Evolutionary conservation across 176 grass and related monocot species (phyloP).

Genomic region (Melocanna baccifera): DNA sequence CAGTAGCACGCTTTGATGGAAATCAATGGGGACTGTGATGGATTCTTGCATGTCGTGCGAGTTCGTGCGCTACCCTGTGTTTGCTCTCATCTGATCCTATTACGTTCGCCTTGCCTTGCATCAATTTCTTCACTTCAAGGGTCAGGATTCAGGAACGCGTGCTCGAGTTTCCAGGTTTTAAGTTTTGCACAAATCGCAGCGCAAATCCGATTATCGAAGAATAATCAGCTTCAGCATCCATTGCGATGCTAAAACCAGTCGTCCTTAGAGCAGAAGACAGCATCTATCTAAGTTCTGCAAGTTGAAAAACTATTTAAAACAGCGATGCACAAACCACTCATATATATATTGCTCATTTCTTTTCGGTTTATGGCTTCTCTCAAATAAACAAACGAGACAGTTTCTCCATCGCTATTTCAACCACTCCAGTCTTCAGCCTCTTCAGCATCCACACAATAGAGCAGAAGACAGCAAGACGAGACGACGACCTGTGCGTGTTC

Average conservation of each 20-base stretch:
- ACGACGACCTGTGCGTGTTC: neutral
- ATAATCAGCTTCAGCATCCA: too few relatives aligned
- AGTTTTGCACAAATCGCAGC: too few relatives aligned
- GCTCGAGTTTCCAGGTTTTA: too few relatives aligned
- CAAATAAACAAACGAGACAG: too few relatives aligned
- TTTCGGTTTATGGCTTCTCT: too few relatives aligned
- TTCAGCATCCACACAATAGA: neutral
- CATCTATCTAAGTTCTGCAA: neutral
- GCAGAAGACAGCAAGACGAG: neutral
- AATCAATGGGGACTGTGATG: too few relatives aligned
- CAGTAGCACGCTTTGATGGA: neutral
- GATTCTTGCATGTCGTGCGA: neutral
- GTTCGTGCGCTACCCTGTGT: neutral
- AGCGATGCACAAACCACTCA: neutral
- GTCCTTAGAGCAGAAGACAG: too few relatives aligned
- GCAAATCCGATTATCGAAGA: too few relatives aligned
- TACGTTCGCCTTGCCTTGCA: too few relatives aligned
- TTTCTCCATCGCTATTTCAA: neutral
- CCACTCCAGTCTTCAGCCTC: neutral
- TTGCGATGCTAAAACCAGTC: neutral
- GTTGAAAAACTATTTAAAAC: neutral
- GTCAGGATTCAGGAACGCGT: too few relatives aligned
- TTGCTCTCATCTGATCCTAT: neutral
- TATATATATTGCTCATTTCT: neutral
- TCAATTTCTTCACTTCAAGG: too few relatives aligned